Evolutionary conservation across 805 yeast genomes (phyloP).

Genomic region (Metschnikowia hibisci): DNA sequence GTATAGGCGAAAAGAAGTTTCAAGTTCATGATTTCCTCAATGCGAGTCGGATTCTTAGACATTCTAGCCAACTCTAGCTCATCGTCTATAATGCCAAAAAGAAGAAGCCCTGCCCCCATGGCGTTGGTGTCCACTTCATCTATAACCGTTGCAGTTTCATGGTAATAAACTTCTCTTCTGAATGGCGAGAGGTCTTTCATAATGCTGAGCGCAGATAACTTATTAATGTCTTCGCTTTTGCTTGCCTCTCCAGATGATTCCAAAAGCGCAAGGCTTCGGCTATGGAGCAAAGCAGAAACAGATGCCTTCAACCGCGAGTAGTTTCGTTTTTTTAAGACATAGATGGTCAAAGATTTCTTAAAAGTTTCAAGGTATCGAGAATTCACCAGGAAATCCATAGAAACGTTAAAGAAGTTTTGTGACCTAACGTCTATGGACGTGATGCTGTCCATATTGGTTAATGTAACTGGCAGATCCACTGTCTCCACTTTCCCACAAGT

Average conservation of each 20-base stretch:
- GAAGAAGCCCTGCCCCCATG: slow-evolving; percentile 35
- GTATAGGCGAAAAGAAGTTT: slow-evolving; percentile 58
- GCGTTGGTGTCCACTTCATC: slow-evolving; percentile 17
- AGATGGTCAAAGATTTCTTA: slow-evolving; percentile 43
- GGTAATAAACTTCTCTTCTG: slow-evolving; percentile 30
- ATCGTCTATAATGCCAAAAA: slow-evolving; percentile 47
- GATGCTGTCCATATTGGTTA: slow-evolving; percentile 58
- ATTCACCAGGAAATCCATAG: slow-evolving; percentile 40
- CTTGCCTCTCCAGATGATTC: slow-evolving; percentile 23
- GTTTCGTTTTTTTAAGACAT: slow-evolving; percentile 46
- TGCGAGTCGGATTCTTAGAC: slow-evolving; percentile 37
- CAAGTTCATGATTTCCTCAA: slow-evolving; percentile 63
- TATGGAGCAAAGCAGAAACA: slow-evolving; percentile 31
- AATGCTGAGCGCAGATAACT: slow-evolving; percentile 22
- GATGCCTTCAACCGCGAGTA: slow-evolving; percentile 36
- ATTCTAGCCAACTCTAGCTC: slow-evolving; percentile 48
- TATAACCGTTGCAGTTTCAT: slow-evolving; percentile 22
- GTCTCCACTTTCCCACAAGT: slow-evolving; percentile 34
- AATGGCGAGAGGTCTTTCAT: slow-evolving; percentile 22
- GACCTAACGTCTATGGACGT: slow-evolving; percentile 43
- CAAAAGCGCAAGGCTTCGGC: slow-evolving; percentile 30
- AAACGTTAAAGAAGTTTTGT: slow-evolving; percentile 51
- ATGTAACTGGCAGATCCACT: slow-evolving; percentile 58
- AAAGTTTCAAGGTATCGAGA: slow-evolving; percentile 43
- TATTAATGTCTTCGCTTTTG: slow-evolving; percentile 23